Evolutionary conservation across 176 grass and related monocot genomes (phyloP).

Genomic region (Eragrostis curvula): DNA sequence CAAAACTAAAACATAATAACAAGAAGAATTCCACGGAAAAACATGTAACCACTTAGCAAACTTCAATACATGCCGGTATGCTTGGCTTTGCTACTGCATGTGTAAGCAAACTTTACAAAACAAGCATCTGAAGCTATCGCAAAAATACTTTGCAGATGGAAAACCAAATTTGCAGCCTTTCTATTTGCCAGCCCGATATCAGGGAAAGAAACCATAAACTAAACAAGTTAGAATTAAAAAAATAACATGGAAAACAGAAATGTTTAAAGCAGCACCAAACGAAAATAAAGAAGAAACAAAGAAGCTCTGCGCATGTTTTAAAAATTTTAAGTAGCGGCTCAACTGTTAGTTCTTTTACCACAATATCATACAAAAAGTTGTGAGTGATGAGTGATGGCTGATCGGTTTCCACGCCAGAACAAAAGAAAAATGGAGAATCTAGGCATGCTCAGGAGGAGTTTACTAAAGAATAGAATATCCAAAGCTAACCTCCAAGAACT

Average conservation of each 20-base stretch:
- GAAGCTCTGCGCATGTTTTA: background rate
- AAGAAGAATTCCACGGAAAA: slow-evolving; percentile 11
- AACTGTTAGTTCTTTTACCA: slow-evolving; percentile 1
- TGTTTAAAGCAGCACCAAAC: slow-evolving; percentile 1
- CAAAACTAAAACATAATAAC: slow-evolving; percentile 14
- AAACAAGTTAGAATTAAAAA: background rate
- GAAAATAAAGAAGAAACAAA: background rate
- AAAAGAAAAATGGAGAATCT: background rate
- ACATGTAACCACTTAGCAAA: slow-evolving; percentile 2
- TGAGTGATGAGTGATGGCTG: background rate
- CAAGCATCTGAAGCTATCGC: background rate
- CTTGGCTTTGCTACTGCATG: background rate
- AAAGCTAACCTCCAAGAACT: slow-evolving; percentile 76
- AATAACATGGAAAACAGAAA: background rate
- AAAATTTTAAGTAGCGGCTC: background rate
- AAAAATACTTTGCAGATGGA: background rate
- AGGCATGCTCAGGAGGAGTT: background rate
- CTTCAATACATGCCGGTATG: background rate
- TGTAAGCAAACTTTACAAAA: slow-evolving; percentile 23
- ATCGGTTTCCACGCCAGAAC: background rate
- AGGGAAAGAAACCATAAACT: background rate
- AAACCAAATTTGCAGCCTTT: background rate
- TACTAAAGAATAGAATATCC: slow-evolving; percentile 18
- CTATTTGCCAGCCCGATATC: slow-evolving; percentile 7
- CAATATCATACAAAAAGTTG: background rate